A percentile compares a stretch with the other conserved stretches of the same genome.
These are phyloP conservation scores for Pseudonitzschia delicatissima DNA, from an alignment of 108 stramenopile species.

Conservation along the genomic window DNA sequence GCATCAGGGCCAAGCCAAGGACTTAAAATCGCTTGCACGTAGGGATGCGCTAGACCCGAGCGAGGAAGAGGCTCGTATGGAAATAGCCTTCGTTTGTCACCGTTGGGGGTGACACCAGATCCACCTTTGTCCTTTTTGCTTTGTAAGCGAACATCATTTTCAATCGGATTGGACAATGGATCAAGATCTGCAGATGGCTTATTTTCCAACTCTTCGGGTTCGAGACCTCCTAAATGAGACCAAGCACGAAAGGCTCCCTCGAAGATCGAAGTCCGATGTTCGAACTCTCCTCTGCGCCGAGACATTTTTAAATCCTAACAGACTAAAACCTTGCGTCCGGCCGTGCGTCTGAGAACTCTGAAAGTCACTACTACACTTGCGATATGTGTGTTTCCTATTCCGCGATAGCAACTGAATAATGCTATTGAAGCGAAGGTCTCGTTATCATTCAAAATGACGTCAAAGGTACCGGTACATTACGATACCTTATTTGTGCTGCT, in stretches of 20 bases:
- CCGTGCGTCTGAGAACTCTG: too few species aligned
- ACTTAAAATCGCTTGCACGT: constrained; percentile 85
- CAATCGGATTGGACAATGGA: constrained; percentile 64
- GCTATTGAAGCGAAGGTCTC: too few species aligned
- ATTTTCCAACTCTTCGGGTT: constrained; percentile 67
- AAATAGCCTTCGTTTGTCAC: constrained; percentile 52
- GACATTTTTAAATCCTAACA: constrained; percentile 63
- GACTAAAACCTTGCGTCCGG: too few species aligned
- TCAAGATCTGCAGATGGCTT: constrained; percentile 63
- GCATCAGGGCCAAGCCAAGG: constrained; percentile 91
- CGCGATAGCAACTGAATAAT: too few species aligned
- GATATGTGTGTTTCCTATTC: too few species aligned
- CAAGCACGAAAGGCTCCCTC: constrained; percentile 92
- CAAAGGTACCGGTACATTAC: too few species aligned
- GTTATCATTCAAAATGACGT: too few species aligned
- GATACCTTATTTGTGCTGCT: too few species aligned
- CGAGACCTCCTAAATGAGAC: constrained; percentile 85
- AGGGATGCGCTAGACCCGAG: constrained; percentile 82
- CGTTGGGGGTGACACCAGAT: constrained; percentile 31
- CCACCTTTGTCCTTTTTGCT: constrained; percentile 31
- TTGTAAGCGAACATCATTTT: constrained; percentile 51
- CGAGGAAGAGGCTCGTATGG: constrained; percentile 89
- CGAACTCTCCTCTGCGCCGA: constrained; percentile 88
- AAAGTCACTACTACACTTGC: too few species aligned
- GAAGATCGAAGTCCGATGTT: constrained; percentile 90